phyloP scores from a whole-genome alignment of 225 moss, liverwort and hornwort genomes.

The Thuidium tamariscinum region DNA sequence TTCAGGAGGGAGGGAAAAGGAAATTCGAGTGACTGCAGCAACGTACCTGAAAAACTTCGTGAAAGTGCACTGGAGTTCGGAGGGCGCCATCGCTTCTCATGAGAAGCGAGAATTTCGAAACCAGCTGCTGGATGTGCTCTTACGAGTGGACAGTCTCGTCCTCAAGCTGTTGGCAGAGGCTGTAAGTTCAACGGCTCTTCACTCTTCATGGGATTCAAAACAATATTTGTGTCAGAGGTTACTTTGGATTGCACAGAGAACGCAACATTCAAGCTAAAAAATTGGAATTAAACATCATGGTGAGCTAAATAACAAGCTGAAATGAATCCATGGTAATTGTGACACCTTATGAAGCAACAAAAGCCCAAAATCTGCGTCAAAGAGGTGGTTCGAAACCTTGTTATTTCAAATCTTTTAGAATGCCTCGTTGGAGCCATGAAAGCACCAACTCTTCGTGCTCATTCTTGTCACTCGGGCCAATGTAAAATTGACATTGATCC shows the following conservation, averaged over 20 bases:
- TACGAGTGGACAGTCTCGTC: conserved; percentile 66
- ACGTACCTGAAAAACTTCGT: conserved; percentile 77
- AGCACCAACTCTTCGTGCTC: not conserved
- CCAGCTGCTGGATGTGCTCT: conserved; percentile 61
- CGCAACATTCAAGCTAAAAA: not conserved
- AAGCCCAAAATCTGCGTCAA: not conserved
- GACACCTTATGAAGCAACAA: not conserved
- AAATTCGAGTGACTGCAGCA: conserved; percentile 71
- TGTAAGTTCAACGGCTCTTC: conserved; percentile 14
- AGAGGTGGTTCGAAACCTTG: not conserved
- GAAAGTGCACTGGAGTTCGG: conserved; percentile 53
- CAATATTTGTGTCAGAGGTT: not conserved
- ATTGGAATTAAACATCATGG: not conserved
- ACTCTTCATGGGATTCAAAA: not conserved
- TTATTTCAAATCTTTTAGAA: not conserved
- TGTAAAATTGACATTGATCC: not conserved
- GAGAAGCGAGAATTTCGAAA: conserved; percentile 78
- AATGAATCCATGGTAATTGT: too few species aligned
- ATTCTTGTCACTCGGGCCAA: not conserved
- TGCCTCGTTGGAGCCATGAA: not conserved
- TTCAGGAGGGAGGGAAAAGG: conserved; percentile 52
- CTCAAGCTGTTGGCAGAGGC: conserved; percentile 76
- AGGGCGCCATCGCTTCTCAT: conserved; percentile 27
- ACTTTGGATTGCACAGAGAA: not conserved
- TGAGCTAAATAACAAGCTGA: not conserved